Conservation (phyloP, 176 grass and related monocot species). For the Alopecurus myosuroides region DNA sequence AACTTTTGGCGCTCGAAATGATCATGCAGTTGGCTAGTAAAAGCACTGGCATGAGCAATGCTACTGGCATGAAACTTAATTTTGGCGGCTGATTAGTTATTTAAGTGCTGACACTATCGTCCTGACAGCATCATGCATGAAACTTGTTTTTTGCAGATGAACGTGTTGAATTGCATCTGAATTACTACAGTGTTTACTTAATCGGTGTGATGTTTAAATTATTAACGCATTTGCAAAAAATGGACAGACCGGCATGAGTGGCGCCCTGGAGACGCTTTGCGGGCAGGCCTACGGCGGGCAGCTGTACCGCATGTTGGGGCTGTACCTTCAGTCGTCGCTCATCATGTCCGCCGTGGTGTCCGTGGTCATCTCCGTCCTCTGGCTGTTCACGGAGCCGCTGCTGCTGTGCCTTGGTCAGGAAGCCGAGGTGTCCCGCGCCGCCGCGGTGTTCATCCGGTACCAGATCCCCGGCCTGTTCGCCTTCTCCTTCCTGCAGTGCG, state of each 20-base stretch:
- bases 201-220: background rate
- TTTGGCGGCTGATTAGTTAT: no score
- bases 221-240: background rate
- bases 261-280: constrained; percentile 86
- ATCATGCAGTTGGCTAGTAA: no score
- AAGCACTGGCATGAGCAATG: no score
- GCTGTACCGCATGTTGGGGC: constrained; percentile 60
- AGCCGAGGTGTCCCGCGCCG: constrained; percentile 47
- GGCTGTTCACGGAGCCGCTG: constrained; percentile 65
- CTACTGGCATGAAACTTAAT: no score
- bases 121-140: no score
- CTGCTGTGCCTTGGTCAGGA: constrained; percentile 64
- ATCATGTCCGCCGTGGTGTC: constrained; percentile 44
- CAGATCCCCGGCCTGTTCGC: constrained; percentile 68
- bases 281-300: constrained; percentile 74
- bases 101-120: no score
- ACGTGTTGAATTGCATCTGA: background rate
- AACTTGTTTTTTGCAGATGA: no score
- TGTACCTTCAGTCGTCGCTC: constrained; percentile 78
- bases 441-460: constrained; percentile 43
- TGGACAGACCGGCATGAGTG: constrained; percentile 62
- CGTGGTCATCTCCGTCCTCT: constrained; percentile 50
- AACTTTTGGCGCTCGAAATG: no score
- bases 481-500: constrained; percentile 59
- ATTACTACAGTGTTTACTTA: background rate